Base-by-base conservation (phyloP, 2,329 filamentous ascomycete species). In the Aureobasidium sp. region DNA sequence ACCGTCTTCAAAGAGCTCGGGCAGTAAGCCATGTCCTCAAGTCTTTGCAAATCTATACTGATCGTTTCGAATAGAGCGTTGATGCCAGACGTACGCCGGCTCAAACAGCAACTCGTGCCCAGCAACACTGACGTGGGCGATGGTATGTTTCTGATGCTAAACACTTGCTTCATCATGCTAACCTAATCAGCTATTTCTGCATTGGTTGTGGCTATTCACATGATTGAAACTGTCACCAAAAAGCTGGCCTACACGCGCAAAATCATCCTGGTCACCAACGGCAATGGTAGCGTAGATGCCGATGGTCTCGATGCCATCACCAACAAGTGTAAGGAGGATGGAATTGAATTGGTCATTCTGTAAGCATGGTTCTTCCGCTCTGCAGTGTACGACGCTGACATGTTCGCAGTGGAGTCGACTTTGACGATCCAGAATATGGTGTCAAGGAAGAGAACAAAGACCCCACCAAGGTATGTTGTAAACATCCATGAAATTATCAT, bases 371-470 rank as follows among this genome's bases (percentile, higher is more conserved):
- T 11, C 11, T 14, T 4, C 5, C 25, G 14, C 48, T n/a, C 15
- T 37, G 12, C 20, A 5, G 4, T n/a, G 6, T 15, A 31, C 3
- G 36, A 20, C 36, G 25, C 53, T 62, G 15, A 55, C 27, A n/a
- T 15, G 71, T 36, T 34, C 25, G 47, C 63, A 92, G 88, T 60
- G 94, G 94, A 15, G 84, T 96, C 20, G 94, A 99, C 72, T 97
- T 99, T 74, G 91, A 99, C 71, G 91, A 97, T 72, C 72, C 84
- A 1, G 91, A 96, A 2, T 96, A 88, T 70, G 92, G 92, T 45
- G 89, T 90, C 71, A 96, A 96, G 73, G 93, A 97, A 76, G 91
- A 97, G 73, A 84, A 89, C 66, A 99, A 99, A 72, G 77, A 87
- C 20, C 67, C 73, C 0, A 72, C 74, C 57, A 97, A 97, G 81